These are phyloP conservation scores for Termitomyces sp. DNA, from an alignment of 768 basidiomycete genomes.

Conservation along the genomic window DNA sequence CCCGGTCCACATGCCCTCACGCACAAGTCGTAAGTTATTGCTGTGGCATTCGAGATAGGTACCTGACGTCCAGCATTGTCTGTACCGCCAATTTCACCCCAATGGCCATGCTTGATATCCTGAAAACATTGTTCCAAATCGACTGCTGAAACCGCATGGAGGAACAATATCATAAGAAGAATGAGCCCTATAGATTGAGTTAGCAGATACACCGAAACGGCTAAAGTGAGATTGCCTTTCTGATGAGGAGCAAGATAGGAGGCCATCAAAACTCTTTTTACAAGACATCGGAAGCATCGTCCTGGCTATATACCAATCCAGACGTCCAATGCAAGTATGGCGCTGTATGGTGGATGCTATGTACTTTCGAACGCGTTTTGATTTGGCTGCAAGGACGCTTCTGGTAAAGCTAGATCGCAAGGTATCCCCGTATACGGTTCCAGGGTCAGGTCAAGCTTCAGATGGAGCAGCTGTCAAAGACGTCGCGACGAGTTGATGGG, in stretches of 20 bases:
- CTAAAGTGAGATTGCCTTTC: neutral
- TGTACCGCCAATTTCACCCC: constrained; percentile 17
- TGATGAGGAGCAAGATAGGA: neutral
- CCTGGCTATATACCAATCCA: neutral
- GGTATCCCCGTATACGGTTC: no score
- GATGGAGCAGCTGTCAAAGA: no score
- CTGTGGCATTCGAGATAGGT: constrained; percentile 18
- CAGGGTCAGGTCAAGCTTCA: no score
- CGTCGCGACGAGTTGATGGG: no score
- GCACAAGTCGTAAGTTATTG: constrained; percentile 26
- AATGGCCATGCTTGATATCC: constrained; percentile 11
- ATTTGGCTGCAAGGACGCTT: no score
- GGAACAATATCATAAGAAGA: neutral
- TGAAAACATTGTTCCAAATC: constrained; percentile 19
- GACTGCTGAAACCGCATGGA: neutral
- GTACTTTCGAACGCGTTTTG: no score
- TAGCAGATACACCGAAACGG: neutral
- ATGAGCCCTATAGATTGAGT: neutral
- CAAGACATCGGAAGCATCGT: neutral
- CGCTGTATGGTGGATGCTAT: neutral
- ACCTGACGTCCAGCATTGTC: constrained; percentile 23
- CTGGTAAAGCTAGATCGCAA: no score
- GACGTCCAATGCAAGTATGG: neutral
- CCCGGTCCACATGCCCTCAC: constrained; percentile 21
- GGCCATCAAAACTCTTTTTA: neutral